phyloP scores from a whole-genome alignment of 2,329 filamentous ascomycete species.

The Pestalotiopsis fici region DNA sequence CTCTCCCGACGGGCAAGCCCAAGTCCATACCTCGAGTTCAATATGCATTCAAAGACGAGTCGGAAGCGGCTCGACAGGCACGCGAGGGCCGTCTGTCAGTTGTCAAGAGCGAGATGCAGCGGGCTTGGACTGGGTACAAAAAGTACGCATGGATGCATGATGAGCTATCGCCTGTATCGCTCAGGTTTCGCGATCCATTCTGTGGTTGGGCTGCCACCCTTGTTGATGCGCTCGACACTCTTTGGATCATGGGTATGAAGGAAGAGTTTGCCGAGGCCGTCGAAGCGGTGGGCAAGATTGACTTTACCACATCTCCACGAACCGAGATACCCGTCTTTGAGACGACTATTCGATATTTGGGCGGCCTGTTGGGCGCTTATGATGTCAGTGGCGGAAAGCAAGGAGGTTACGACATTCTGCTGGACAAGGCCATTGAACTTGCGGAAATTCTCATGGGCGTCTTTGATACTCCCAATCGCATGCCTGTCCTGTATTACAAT shows the following conservation, averaged over 20 bases:
- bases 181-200: constrained; percentile 74
- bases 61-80: constrained; percentile 56
- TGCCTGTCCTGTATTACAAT: constrained; percentile 80
- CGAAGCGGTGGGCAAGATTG: constrained; percentile 59
- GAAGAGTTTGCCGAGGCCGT: constrained; percentile 68
- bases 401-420: constrained; percentile 61
- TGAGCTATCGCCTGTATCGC: constrained; percentile 75
- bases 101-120: constrained; percentile 74
- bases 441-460: constrained; percentile 72
- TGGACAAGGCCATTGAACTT: constrained; percentile 72
- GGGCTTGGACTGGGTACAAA: constrained; percentile 82
- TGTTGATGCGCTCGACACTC: constrained; percentile 67
- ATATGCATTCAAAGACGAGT: constrained; percentile 68
- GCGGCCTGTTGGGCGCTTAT: constrained; percentile 82
- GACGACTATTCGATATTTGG: constrained; percentile 88
- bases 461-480: constrained; percentile 88
- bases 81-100: constrained; percentile 64
- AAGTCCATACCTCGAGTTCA: constrained; percentile 78
- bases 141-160: constrained; percentile 82
- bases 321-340: constrained; percentile 86
- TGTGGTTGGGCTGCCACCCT: constrained; percentile 74
- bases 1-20: constrained; percentile 71
- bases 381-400: constrained; percentile 71
- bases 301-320: constrained; percentile 74
- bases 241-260: constrained; percentile 73